A percentile compares a stretch with the other conserved stretches of the same genome.
Evolutionary conservation across 345 rosid species (phyloP).

Genomic region (Anacardium occidentale): DNA sequence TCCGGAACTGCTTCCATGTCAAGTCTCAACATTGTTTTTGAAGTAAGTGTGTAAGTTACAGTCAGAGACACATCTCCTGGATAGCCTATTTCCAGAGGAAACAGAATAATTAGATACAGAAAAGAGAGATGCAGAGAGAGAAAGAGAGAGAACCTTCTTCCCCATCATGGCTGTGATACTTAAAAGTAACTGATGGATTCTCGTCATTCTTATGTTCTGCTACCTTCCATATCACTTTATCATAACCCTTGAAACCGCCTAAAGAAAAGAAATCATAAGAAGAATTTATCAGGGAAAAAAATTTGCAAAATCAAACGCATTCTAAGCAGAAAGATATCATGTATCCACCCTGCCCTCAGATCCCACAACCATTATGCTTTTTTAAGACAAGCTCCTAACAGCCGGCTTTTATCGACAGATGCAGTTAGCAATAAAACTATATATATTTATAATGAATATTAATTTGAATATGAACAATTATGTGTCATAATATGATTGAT

Average conservation of each 20-base stretch:
- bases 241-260: slow-evolving; percentile 91
- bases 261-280: slow-evolving; percentile 7
- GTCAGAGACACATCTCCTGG: slow-evolving; percentile 76
- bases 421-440: no score
- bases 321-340: not conserved
- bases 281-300: not conserved
- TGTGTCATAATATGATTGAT: no score
- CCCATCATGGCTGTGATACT: slow-evolving; percentile 67
- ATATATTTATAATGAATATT: no score
- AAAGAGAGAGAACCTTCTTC: slow-evolving; percentile 62
- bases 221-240: slow-evolving; percentile 80
- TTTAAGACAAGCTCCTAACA: not conserved
- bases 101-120: slow-evolving; percentile 5
- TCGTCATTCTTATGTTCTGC: slow-evolving; percentile 57
- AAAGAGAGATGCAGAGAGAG: not conserved
- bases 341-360: slow-evolving; percentile 12
- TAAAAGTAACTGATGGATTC: slow-evolving; percentile 69
- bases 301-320: not conserved
- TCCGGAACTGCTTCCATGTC: slow-evolving; percentile 87
- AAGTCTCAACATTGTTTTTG: slow-evolving; percentile 70
- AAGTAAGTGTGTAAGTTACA: slow-evolving; percentile 72
- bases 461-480: no score
- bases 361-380: slow-evolving; percentile 15
- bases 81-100: slow-evolving; percentile 49
- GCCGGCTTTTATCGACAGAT: no score